phyloP scores from a whole-genome alignment of 257 asterid species.

The Cordia subcordata region DNA sequence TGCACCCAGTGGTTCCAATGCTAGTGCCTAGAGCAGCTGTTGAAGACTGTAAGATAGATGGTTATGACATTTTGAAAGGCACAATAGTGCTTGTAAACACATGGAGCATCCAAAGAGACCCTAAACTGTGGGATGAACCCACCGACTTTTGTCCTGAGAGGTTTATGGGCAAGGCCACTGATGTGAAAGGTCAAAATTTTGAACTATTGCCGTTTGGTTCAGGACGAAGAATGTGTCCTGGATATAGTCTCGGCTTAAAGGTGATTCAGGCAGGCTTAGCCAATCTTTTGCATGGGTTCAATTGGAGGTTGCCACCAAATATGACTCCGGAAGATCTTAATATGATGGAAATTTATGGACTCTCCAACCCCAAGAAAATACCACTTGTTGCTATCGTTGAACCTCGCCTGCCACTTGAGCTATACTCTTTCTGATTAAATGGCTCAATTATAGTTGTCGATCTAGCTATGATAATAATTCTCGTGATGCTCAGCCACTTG shows the following conservation, averaged over 20 bases:
- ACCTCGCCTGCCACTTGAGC: slow-evolving; percentile 32
- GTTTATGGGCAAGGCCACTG: slow-evolving; percentile 25
- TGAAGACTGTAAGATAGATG: slow-evolving; percentile 52
- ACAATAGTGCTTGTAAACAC: slow-evolving; percentile 24
- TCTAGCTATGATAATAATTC: too few species aligned
- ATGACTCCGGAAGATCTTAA: slow-evolving; percentile 23
- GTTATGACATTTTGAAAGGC: slow-evolving; percentile 31
- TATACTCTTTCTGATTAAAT: slow-evolving; percentile 11
- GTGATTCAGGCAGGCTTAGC: slow-evolving; percentile 35
- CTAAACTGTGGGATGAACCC: slow-evolving; percentile 33
- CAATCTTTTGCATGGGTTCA: slow-evolving; percentile 41
- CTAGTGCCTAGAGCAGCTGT: slow-evolving; percentile 52
- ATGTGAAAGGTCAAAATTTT: slow-evolving; percentile 31
- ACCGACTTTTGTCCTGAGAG: slow-evolving; percentile 35
- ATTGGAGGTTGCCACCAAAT: slow-evolving; percentile 25
- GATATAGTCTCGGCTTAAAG: slow-evolving; percentile 32
- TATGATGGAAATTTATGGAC: slow-evolving; percentile 42
- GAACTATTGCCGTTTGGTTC: slow-evolving; percentile 41
- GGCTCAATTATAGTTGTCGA: too few species aligned
- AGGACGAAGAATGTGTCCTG: slow-evolving; percentile 48
- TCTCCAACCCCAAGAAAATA: slow-evolving; percentile 30
- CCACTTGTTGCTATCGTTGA: slow-evolving; percentile 27
- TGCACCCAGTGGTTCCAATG: slow-evolving; percentile 59
- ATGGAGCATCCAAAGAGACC: slow-evolving; percentile 37
- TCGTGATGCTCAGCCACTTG: too few species aligned